Conservation (phyloP, 495 filamentous ascomycete genomes). For the Elasticomyces elasticus region DNA sequence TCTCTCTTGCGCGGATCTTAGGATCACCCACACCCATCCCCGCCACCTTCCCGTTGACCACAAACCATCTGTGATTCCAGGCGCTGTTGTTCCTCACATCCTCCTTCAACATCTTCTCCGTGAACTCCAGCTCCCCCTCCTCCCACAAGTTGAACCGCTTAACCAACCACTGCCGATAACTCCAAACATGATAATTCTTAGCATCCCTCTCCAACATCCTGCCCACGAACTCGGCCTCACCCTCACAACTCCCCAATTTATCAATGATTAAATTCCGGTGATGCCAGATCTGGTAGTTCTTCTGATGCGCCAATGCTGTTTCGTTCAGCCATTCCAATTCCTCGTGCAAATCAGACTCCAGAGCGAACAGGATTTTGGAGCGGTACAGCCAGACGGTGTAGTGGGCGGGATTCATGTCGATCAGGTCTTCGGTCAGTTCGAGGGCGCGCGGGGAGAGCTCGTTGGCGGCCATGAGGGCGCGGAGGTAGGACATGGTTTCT, state of each 20-base stretch:
- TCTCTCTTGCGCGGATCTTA: slow-evolving; percentile 61
- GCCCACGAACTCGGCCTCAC: slow-evolving; percentile 65
- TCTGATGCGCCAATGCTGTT: slow-evolving; percentile 70
- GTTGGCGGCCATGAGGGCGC: slow-evolving; percentile 81
- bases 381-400: slow-evolving; percentile 99
- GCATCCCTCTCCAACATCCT: slow-evolving; percentile 74
- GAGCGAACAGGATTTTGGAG: slow-evolving; percentile 58
- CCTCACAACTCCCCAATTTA: slow-evolving; percentile 31
- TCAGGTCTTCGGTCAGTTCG: slow-evolving; percentile 77
- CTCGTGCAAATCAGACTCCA: slow-evolving; percentile 54
- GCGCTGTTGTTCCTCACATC: slow-evolving; percentile 94
- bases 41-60: slow-evolving; percentile 59
- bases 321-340: slow-evolving; percentile 81
- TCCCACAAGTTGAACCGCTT: slow-evolving; percentile 65
- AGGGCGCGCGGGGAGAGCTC: slow-evolving; percentile 73
- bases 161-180: slow-evolving; percentile 83
- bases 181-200: slow-evolving; percentile 99
- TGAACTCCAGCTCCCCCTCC: slow-evolving; percentile 54
- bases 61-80: slow-evolving; percentile 91
- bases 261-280: slow-evolving; percentile 81
- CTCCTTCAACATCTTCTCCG: slow-evolving; percentile 56
- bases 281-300: slow-evolving; percentile 99
- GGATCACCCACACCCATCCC: slow-evolving; percentile 45
- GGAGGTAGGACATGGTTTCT: slow-evolving; percentile 81
- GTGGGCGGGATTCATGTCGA: slow-evolving; percentile 85